Evolutionary conservation across 345 rosid species (phyloP), one percentile per base, ranked within the genome.

Genomic region (Populus nigra): DNA sequence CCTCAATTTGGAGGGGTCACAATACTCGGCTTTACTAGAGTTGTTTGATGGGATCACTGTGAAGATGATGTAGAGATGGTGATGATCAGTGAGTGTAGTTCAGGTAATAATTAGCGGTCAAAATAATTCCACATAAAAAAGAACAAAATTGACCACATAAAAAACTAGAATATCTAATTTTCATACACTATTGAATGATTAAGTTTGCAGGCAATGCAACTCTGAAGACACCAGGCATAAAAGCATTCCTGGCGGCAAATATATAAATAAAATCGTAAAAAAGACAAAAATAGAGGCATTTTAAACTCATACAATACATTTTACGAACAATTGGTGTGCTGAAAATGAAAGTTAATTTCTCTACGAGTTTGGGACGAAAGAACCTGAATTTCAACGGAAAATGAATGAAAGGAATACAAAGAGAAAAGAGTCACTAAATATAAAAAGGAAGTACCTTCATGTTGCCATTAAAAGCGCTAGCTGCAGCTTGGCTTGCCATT

Each of bases 401-500:
- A 63, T 7, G 57, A 65, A 25, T 38, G 16, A 8, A 63, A 25
- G 0, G 1, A 55, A 29, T 7, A 69, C 7, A 17, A 17, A 50
- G 43, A 12, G 23, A 45, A 73, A 79, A 55, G 62, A 25, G 13
- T 11, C 2, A 65, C 17, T 0, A 18, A 55, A 73, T 31, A 75
- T 4, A 5, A 55, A 35, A 72, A 47, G 41, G 8, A 25, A 55
- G 73, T 23, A 53, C 94, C 90, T 89, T 90, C 76, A 88, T 47
- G 80, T 89, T 90, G 74, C 92, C 94, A 62, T 57, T 87, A 76
- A 88, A 83, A 22, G 87, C 31, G 5, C 80, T 71, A 55, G 90
- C 88, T 29, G 89, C 68, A 31, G 74, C 92, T 83, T 87, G 91
- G 66, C 73, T 81, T 16, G 89, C 90, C 93, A 88, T 88, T 74